A percentile compares a stretch with the other conserved stretches of the same genome.
These are phyloP conservation scores for Craspedostauros australis DNA, from an alignment of 108 stramenopile species.

Conservation along the genomic window DNA sequence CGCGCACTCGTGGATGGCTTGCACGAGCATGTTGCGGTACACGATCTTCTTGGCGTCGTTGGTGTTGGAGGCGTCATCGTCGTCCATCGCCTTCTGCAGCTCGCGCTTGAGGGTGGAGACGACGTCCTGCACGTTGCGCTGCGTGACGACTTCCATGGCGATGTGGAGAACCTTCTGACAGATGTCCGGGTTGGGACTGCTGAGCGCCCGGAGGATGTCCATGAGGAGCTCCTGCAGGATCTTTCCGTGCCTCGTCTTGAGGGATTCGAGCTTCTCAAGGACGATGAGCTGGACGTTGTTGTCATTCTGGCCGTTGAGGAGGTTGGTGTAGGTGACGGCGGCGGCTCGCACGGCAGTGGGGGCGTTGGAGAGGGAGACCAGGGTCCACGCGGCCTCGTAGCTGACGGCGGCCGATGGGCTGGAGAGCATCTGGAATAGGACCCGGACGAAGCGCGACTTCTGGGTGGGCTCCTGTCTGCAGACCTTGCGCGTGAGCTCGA, in stretches of 20 bases:
- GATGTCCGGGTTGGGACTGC: conserved; percentile 94
- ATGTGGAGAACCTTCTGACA: conserved; percentile 95
- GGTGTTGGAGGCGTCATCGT: conserved; percentile 56
- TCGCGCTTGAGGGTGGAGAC: conserved; percentile 93
- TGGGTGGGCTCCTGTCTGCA: conserved; percentile 95
- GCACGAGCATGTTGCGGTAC: conserved; percentile 92
- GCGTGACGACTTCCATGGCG: conserved; percentile 89
- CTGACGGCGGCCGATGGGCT: conserved; percentile 88
- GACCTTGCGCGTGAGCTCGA: conserved; percentile 95
- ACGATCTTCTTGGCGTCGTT: conserved; percentile 83
- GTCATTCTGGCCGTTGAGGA: conserved; percentile 92
- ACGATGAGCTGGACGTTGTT: conserved; percentile 99
- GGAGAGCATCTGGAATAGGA: conserved; percentile 92
- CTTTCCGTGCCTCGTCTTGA: conserved; percentile 91
- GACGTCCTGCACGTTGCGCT: conserved; percentile 95
- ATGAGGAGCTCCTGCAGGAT: conserved; percentile 95
- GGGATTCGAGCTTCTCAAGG: conserved; percentile 86
- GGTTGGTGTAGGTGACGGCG: conserved; percentile 92
- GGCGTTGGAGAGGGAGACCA: conserved; percentile 93
- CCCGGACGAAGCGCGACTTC: conserved; percentile 96
- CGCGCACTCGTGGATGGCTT: conserved; percentile 95
- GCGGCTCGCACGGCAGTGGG: conserved; percentile 98
- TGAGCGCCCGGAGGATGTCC: conserved; percentile 95
- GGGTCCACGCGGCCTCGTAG: conserved; percentile 99
- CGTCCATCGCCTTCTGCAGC: conserved; percentile 84